Evolutionary conservation across 2,329 filamentous ascomycete species (phyloP).

Genomic region (Plectosphaerella plurivora): DNA sequence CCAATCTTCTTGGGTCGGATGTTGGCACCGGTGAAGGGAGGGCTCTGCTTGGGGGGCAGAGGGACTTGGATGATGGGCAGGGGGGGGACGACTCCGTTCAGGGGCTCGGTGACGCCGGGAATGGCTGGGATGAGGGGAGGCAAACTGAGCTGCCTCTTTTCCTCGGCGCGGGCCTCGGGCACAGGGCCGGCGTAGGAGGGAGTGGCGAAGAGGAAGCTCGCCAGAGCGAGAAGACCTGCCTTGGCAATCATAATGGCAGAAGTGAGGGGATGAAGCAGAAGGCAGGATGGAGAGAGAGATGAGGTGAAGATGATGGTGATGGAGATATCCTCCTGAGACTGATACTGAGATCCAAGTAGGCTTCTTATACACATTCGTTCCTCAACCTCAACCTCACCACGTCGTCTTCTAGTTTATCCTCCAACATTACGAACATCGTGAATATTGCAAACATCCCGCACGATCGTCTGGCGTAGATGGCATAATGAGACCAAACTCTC

Average conservation of each 20-base stretch:
- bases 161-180: not conserved
- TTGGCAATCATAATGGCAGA: slow-evolving; percentile 1
- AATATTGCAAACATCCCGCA: too few species aligned
- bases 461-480: not conserved
- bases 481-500: slow-evolving; percentile 1
- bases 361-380: not conserved
- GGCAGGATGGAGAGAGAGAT: not conserved
- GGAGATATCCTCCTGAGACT: not conserved
- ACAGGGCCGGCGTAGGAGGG: not conserved
- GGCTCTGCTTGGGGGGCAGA: slow-evolving; percentile 51
- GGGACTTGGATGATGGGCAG: slow-evolving; percentile 55
- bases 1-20: slow-evolving; percentile 63
- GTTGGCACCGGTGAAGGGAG: slow-evolving; percentile 45
- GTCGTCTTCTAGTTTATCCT: not conserved
- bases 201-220: not conserved
- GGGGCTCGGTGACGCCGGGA: slow-evolving; percentile 53
- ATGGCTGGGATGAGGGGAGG: slow-evolving; percentile 55
- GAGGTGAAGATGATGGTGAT: not conserved
- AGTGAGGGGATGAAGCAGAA: not conserved
- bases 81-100: slow-evolving; percentile 45
- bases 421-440: too few species aligned
- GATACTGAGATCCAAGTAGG: not conserved
- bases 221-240: not conserved
- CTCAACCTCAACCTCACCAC: not conserved
- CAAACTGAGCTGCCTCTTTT: slow-evolving; percentile 26